Percentiles rank a stretch among this genome's conserved stretches.
phyloP scores from a whole-genome alignment of 2,329 filamentous ascomycete species.

The Exophiala bonariae region DNA sequence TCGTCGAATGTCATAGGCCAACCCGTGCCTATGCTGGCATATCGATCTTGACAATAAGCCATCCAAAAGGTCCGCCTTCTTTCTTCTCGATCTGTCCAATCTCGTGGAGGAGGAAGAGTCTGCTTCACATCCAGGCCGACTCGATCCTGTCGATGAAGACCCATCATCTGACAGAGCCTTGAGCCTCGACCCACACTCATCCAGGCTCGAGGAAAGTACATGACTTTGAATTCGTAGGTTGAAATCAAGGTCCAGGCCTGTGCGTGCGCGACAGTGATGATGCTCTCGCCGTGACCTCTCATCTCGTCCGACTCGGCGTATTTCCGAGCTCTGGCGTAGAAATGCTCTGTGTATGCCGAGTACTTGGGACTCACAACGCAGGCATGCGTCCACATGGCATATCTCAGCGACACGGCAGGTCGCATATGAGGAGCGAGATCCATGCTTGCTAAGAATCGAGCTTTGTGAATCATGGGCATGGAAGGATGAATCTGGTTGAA shows the following conservation, averaged over 20 bases:
- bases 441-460: slow-evolving; percentile 83
- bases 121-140: slow-evolving; percentile 86
- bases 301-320: slow-evolving; percentile 89
- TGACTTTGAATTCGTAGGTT: slow-evolving; percentile 92
- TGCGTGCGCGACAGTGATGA: slow-evolving; percentile 81
- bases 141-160: slow-evolving; percentile 83
- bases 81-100: slow-evolving; percentile 94
- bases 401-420: slow-evolving; percentile 83
- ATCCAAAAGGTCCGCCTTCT: slow-evolving; percentile 92
- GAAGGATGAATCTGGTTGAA: slow-evolving; percentile 89
- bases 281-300: slow-evolving; percentile 85
- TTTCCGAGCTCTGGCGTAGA: slow-evolving; percentile 86
- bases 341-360: slow-evolving; percentile 74
- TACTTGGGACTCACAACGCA: slow-evolving; percentile 83
- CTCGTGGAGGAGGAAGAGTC: slow-evolving; percentile 78
- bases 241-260: slow-evolving; percentile 80
- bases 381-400: slow-evolving; percentile 96
- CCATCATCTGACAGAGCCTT: slow-evolving; percentile 88
- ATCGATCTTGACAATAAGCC: slow-evolving; percentile 85
- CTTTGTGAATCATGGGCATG: slow-evolving; percentile 84
- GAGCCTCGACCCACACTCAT: slow-evolving; percentile 81
- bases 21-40: slow-evolving; percentile 92
- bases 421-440: slow-evolving; percentile 83
- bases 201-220: slow-evolving; percentile 97
- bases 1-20: slow-evolving; percentile 97